phyloP scores from a whole-genome alignment of 208 protist genomes.

The Leishmania turanica region DNA sequence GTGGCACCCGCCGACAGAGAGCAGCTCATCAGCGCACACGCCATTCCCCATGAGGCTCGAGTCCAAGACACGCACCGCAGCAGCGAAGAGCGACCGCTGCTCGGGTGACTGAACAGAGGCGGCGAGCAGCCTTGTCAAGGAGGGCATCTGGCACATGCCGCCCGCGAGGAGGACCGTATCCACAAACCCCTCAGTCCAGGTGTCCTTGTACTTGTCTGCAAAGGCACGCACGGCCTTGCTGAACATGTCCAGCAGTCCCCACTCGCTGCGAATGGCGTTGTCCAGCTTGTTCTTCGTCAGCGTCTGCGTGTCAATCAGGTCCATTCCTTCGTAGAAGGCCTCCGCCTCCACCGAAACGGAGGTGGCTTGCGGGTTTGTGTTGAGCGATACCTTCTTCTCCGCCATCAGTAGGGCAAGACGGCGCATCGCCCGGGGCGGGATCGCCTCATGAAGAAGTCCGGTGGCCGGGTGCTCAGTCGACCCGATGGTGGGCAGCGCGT shows the following conservation, averaged over 20 bases:
- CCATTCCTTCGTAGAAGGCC: constrained; percentile 88
- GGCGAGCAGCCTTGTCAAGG: constrained; percentile 46
- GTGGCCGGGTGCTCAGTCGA: constrained; percentile 29
- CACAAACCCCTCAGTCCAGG: constrained; percentile 29
- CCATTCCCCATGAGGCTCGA: constrained; percentile 42
- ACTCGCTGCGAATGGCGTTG: constrained; percentile 64
- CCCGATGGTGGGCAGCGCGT: constrained; percentile 23
- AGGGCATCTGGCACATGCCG: constrained; percentile 80
- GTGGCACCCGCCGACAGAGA: constrained; percentile 69
- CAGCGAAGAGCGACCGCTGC: constrained; percentile 21
- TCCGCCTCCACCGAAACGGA: constrained; percentile 84
- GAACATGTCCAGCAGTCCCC: constrained; percentile 64
- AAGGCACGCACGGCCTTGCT: constrained; percentile 61
- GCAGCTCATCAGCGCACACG: constrained; percentile 67
- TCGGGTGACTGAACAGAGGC: constrained; percentile 30
- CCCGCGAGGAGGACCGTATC: constrained; percentile 68
- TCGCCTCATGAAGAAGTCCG: constrained; percentile 47
- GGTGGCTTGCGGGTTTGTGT: constrained; percentile 56
- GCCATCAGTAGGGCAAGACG: constrained; percentile 64
- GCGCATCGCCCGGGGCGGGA: constrained; percentile 75
- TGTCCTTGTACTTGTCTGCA: constrained; percentile 22
- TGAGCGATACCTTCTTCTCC: constrained; percentile 83
- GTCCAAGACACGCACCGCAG: constrained; percentile 37
- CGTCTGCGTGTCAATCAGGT: constrained; percentile 80
- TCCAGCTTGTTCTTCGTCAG: constrained; percentile 72